Percentiles rank a stretch among this genome's conserved stretches.
These are phyloP conservation scores for Linanthus parryae DNA, from an alignment of 148 eudicot genomes.

Conservation along the genomic window DNA sequence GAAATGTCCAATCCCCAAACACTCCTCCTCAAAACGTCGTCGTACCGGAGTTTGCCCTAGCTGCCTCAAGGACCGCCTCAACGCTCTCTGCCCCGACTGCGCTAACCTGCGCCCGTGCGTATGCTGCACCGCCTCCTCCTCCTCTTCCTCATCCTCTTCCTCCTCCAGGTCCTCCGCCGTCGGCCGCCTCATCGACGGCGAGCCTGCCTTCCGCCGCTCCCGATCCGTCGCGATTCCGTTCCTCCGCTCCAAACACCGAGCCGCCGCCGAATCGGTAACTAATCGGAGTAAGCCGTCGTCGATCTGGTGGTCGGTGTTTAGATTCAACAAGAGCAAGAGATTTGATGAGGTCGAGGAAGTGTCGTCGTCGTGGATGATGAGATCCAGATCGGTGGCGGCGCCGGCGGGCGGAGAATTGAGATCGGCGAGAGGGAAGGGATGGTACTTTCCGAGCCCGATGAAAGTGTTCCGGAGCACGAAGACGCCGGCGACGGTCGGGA, in stretches of 20 bases:
- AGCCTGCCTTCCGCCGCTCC: constrained; percentile 50
- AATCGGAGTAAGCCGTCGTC: constrained; percentile 23
- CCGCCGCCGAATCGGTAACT: too few species aligned
- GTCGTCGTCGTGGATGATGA: constrained; percentile 23
- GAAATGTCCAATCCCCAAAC: constrained; percentile 63
- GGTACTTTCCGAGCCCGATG: constrained; percentile 80
- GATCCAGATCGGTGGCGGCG: constrained; percentile 47
- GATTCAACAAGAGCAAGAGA: constrained; percentile 22
- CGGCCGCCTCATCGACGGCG: constrained; percentile 28
- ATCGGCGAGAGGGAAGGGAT: constrained; percentile 28
- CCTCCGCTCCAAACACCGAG: constrained; percentile 30
- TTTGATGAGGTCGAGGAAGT: constrained; percentile 3
- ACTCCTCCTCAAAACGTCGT: constrained; percentile 47
- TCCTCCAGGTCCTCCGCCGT: constrained; percentile 23
- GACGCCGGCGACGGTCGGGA: constrained; percentile 36
- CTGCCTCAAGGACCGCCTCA: constrained; percentile 62
- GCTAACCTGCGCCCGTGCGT: constrained; percentile 47
- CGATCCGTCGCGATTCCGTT: constrained; percentile 45
- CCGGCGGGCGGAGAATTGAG: constrained; percentile 16
- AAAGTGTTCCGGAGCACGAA: constrained; percentile 52
- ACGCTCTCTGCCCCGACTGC: constrained; percentile 63
- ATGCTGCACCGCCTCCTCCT: constrained; percentile 27
- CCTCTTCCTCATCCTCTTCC: constrained; percentile 34
- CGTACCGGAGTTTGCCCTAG: constrained; percentile 57
- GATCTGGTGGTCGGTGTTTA: constrained; percentile 36